Evolutionary conservation across 1,284 basidiomycete genomes (phyloP), one percentile per base, ranked within the genome.

Genomic region (Xerocomus nothofagi): DNA sequence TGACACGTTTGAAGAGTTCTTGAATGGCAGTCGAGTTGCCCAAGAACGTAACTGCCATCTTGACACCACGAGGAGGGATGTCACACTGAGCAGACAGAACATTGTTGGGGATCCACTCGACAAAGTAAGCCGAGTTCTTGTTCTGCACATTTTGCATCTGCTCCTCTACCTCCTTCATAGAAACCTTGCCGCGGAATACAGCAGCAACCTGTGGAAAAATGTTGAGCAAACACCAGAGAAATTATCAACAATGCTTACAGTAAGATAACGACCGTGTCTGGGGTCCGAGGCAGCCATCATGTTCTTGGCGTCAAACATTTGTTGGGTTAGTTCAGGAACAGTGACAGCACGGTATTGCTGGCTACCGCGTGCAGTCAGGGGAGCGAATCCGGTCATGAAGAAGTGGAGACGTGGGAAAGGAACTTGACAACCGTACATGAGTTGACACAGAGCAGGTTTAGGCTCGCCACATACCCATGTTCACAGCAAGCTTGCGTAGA

Each of bases 51-150:
- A 94, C 91, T 23, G 91, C 89, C 92, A 96, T 95, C 82, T 94
- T 96, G 65, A 92, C 79, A 45, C 91, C 92, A 56, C 89, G 84
- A 50, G 95, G 94, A 65, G 94, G 81, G 65, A 97, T 94, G 75
- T 97, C 93, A 77, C 92, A 95, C 74, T 96, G 93, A 56, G 95
- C 93, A 49, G 93, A 94, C 64, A 93, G 85, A 55, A 97, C 91
- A 71, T 98, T 98, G 84, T 95, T 95, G 61, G 94, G 94, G 62
- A 97, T 98, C 96, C 95, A 98, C 75, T 97, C 94, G 64, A 98
- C 95, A 67, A 98, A 98, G 82, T 95, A 96, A 15, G 90, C 87
- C 27, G 91, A 90, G 80, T 97, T 97, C 85, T 97, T 98, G 81
- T 82, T 91, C 79, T 98, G 94, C 39, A 98, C 92, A 62, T 88